phyloP scores from a whole-genome alignment of 371 early-diverging fungal genomes.

The Apophysomyces variabilis region DNA sequence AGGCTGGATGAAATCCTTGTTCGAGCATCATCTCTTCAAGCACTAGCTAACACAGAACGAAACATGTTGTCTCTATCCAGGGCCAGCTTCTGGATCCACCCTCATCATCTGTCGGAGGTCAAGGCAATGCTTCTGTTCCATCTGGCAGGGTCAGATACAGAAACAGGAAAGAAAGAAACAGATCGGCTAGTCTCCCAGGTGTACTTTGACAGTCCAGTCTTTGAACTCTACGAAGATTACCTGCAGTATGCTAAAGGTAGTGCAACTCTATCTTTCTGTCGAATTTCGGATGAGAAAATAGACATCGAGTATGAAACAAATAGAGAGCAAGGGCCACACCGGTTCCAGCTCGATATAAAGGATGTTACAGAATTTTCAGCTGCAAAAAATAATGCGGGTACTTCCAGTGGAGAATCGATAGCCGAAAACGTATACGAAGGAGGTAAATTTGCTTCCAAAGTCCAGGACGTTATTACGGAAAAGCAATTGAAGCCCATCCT shows the following conservation, averaged over 20 bases:
- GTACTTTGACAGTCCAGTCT: conserved; percentile 23
- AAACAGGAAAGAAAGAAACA: conserved; percentile 6
- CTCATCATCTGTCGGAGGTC: conserved; percentile 23
- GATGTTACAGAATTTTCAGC: no score
- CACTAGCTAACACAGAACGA: conserved; percentile 72
- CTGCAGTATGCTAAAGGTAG: conserved; percentile 21
- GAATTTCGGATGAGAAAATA: background rate
- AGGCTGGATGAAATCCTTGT: conserved; percentile 86
- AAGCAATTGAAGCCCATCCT: conserved; percentile 10
- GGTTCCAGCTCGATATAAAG: background rate
- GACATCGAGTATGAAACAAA: conserved; percentile 17
- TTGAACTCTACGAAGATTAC: conserved; percentile 21
- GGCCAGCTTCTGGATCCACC: conserved; percentile 23
- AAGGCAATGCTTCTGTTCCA: conserved; percentile 26
- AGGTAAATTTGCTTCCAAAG: conserved; percentile 37
- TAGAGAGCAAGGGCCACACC: background rate
- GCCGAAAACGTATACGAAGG: conserved; percentile 78
- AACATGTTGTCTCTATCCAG: conserved; percentile 23
- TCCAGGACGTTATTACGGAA: background rate
- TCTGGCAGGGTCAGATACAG: conserved; percentile 9
- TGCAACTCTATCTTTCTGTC: conserved; percentile 12
- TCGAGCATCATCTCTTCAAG: conserved; percentile 85
- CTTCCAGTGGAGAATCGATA: background rate
- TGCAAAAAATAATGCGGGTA: no score
- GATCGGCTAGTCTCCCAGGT: conserved; percentile 10